phyloP scores from a whole-genome alignment of 306 rosid genomes.

The Quercus robur region DNA sequence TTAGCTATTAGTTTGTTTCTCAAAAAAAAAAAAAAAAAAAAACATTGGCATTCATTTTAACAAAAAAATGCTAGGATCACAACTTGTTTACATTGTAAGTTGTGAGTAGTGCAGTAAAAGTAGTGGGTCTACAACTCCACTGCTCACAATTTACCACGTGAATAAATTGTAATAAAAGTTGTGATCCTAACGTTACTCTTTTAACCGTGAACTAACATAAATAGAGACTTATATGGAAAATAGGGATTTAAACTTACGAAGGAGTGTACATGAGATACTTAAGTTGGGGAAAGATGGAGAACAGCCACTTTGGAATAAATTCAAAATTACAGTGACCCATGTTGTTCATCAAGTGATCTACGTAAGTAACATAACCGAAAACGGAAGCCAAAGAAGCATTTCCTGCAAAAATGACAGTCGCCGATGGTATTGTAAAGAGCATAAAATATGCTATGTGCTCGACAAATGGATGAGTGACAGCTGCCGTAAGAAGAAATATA shows the following conservation, averaged over 20 bases:
- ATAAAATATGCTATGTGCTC: constrained; percentile 33
- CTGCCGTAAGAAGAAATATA: constrained; percentile 12
- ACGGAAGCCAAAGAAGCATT: constrained; percentile 9
- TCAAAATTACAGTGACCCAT: constrained; percentile 51
- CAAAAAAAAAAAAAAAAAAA: too few species aligned
- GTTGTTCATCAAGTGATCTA: constrained; percentile 49
- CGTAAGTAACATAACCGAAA: constrained; percentile 11
- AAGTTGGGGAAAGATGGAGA: constrained; percentile 31
- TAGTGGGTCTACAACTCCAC: too few species aligned
- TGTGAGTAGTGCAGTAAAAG: too few species aligned
- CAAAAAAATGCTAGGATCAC: too few species aligned
- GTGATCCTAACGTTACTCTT: too few species aligned
- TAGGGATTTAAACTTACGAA: background rate
- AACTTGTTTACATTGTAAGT: too few species aligned
- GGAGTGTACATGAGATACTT: constrained; percentile 39
- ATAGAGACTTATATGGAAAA: too few species aligned
- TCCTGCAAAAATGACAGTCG: background rate
- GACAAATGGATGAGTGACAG: constrained; percentile 46
- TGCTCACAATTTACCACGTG: too few species aligned
- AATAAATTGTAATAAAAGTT: too few species aligned
- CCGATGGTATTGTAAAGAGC: constrained; percentile 37
- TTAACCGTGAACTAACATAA: too few species aligned
- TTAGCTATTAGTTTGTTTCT: too few species aligned
- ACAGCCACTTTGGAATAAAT: constrained; percentile 36
- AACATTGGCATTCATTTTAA: too few species aligned